Evolutionary conservation across 2,329 filamentous ascomycete species (phyloP).

Genomic region (Aureobasidium sp.): DNA sequence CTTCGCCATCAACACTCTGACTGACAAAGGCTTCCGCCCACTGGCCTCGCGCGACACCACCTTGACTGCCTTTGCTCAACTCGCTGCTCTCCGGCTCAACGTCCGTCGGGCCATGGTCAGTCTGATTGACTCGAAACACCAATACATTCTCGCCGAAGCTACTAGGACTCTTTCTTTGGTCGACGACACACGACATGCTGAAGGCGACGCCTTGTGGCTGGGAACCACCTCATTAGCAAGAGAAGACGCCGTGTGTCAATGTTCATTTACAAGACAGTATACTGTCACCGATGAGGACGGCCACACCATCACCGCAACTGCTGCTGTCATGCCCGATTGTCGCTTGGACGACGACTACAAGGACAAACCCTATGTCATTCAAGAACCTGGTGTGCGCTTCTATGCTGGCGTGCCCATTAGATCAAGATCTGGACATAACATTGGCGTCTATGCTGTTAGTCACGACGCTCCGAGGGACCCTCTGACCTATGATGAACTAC

Average conservation of each 20-base stretch:
- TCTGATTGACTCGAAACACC: conserved; percentile 41
- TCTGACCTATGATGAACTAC: conserved; percentile 20
- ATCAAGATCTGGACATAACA: conserved; percentile 27
- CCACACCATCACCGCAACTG: background rate
- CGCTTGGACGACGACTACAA: conserved; percentile 29
- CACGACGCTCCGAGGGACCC: conserved; percentile 23
- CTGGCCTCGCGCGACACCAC: conserved; percentile 27
- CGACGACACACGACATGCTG: conserved; percentile 28
- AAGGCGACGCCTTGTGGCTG: conserved; percentile 30
- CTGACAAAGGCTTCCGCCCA: conserved; percentile 22
- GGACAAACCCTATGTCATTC: conserved; percentile 25
- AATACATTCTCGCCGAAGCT: conserved; percentile 46
- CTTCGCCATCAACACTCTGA: conserved; percentile 18
- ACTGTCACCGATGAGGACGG: conserved; percentile 7
- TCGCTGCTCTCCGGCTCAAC: conserved; percentile 31
- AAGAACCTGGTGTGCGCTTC: conserved; percentile 26
- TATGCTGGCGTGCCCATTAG: conserved; percentile 30
- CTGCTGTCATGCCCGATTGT: conserved; percentile 22
- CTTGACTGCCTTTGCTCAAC: conserved; percentile 30
- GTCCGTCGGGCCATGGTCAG: conserved; percentile 33
- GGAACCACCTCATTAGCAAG: conserved; percentile 28
- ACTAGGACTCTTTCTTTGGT: conserved; percentile 37
- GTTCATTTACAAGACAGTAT: background rate
- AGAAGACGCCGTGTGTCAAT: conserved; percentile 26
- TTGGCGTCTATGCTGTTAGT: conserved; percentile 28